Evolutionary conservation across 73 alveolate species (phyloP).

Genomic region (Paramecium tetraurelia): DNA sequence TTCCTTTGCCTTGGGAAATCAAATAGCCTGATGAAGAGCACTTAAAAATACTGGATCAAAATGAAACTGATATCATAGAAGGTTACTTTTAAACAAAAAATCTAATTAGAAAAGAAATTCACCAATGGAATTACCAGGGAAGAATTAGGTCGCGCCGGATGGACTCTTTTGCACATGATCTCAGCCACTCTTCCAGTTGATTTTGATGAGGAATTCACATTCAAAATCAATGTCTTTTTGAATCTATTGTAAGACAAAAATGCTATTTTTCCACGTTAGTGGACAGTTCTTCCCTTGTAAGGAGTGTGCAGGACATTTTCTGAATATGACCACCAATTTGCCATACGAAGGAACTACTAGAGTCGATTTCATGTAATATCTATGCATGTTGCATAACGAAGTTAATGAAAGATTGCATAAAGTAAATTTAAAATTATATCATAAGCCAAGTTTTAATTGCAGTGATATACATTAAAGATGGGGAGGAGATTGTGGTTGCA

Average conservation of each 20-base stretch:
- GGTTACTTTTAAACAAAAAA: not conserved
- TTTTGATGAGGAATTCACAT: slow-evolving; percentile 44
- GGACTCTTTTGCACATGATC: slow-evolving; percentile 61
- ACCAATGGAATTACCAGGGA: slow-evolving; percentile 48
- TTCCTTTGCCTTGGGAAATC: slow-evolving; percentile 5
- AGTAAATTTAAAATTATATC: not conserved
- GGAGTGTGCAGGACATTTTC: slow-evolving; percentile 60
- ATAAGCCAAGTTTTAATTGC: slow-evolving; percentile 5
- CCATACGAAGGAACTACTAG: slow-evolving; percentile 50
- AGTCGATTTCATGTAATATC: slow-evolving; percentile 55
- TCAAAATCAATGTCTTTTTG: slow-evolving; percentile 54
- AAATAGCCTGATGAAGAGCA: not conserved
- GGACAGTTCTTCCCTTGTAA: slow-evolving; percentile 61
- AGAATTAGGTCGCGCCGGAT: slow-evolving; percentile 45
- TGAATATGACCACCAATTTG: slow-evolving; percentile 27
- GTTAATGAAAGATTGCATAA: slow-evolving; percentile 42
- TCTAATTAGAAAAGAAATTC: not conserved
- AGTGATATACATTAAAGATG: slow-evolving; percentile 48
- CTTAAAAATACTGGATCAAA: not conserved
- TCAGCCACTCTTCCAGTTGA: slow-evolving; percentile 61
- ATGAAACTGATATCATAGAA: not conserved
- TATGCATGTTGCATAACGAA: slow-evolving; percentile 45
- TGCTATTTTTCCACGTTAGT: slow-evolving; percentile 14
- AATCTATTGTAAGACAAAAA: slow-evolving; percentile 45
- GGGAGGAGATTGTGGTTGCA: slow-evolving; percentile 67